A percentile compares a stretch with the other conserved stretches of the same genome.
Conservation (phyloP, 306 rosid genomes). For the Sophora flavescens region DNA sequence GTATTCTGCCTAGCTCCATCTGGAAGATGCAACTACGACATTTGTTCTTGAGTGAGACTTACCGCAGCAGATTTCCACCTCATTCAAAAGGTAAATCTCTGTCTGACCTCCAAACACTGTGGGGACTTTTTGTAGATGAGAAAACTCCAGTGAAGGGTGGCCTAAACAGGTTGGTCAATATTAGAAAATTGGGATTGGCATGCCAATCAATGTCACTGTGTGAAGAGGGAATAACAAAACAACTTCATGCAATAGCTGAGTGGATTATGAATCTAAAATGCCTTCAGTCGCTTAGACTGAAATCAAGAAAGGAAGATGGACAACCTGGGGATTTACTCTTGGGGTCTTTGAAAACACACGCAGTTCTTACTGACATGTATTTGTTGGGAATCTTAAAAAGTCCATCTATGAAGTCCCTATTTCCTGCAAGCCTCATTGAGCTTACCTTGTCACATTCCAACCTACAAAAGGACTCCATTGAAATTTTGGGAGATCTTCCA, state of each 20-base stretch:
- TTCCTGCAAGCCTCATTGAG: conserved; percentile 42
- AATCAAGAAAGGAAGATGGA: conserved; percentile 43
- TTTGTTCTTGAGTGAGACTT: conserved; percentile 46
- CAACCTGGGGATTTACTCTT: conserved; percentile 28
- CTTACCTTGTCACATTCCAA: conserved; percentile 54
- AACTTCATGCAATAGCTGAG: conserved; percentile 36
- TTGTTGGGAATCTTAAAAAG: conserved; percentile 33
- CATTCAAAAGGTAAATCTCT: conserved; percentile 14
- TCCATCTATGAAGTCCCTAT: not conserved
- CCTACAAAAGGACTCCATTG: conserved; percentile 46
- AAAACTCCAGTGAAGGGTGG: conserved; percentile 41
- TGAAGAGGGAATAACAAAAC: not conserved
- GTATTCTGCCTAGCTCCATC: conserved; percentile 44
- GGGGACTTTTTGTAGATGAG: conserved; percentile 52
- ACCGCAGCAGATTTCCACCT: conserved; percentile 32
- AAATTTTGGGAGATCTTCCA: conserved; percentile 41
- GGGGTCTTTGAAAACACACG: conserved; percentile 9
- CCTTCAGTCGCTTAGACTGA: conserved; percentile 46
- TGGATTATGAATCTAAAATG: conserved; percentile 34
- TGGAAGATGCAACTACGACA: conserved; percentile 55
- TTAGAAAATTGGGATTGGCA: conserved; percentile 50
- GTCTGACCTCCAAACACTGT: conserved; percentile 46
- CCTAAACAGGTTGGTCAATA: conserved; percentile 39
- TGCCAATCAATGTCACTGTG: conserved; percentile 40
- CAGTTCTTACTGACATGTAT: conserved; percentile 34